Percentiles rank a stretch among this genome's conserved stretches.
phyloP scores from a whole-genome alignment of 192 early-diverging fungal genomes.

The Nowakowskiella sp. region DNA sequence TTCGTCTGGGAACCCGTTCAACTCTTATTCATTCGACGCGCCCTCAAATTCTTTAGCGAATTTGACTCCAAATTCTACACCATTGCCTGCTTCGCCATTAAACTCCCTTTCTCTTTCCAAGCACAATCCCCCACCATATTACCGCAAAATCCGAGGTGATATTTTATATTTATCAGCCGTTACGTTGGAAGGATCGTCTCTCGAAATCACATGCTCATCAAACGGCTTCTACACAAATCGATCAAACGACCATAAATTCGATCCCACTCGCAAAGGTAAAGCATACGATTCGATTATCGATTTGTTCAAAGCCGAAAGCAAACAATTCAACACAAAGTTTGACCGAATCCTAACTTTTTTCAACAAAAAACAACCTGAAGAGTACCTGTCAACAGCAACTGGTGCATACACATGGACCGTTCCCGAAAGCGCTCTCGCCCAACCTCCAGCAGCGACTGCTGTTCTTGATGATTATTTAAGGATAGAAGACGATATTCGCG shows the following conservation, averaged over 20 bases:
- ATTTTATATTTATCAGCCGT: slow-evolving; percentile 80
- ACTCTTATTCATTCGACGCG: slow-evolving; percentile 9
- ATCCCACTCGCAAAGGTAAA: slow-evolving; percentile 18
- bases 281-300: background rate
- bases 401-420: slow-evolving; percentile 82
- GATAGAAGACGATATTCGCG: slow-evolving; percentile 62
- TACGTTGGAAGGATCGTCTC: slow-evolving; percentile 74
- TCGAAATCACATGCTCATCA: slow-evolving; percentile 79
- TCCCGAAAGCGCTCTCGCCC: slow-evolving; percentile 32
- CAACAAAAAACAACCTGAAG: slow-evolving; percentile 61
- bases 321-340: slow-evolving; percentile 62
- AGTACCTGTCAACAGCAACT: slow-evolving; percentile 58
- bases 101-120: slow-evolving; percentile 70
- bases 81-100: slow-evolving; percentile 46
- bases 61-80: slow-evolving; percentile 46
- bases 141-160: slow-evolving; percentile 68
- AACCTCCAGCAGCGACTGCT: slow-evolving; percentile 54
- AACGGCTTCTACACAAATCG: slow-evolving; percentile 84
- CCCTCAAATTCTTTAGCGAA: slow-evolving; percentile 32
- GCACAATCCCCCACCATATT: slow-evolving; percentile 87
- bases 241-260: slow-evolving; percentile 54
- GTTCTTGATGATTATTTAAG: slow-evolving; percentile 55
- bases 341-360: slow-evolving; percentile 56
- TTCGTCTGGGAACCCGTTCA: background rate
- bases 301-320: slow-evolving; percentile 32